Percentiles rank a stretch among this genome's conserved stretches.
These are phyloP conservation scores for Alternaria ventricosa DNA, from an alignment of 2,329 filamentous ascomycete species.

Conservation along the genomic window DNA sequence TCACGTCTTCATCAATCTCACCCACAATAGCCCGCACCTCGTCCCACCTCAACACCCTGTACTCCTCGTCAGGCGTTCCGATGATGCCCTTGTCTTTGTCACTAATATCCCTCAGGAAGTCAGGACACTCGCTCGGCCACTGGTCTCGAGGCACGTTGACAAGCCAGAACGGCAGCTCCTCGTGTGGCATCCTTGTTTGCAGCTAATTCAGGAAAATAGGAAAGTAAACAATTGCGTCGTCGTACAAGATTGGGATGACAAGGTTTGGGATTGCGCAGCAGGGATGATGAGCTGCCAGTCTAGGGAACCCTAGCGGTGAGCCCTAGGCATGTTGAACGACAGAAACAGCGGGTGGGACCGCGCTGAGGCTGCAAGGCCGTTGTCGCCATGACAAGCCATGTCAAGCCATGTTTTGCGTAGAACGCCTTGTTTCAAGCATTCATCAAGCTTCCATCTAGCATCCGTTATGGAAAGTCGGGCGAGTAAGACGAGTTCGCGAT, in stretches of 20 bases:
- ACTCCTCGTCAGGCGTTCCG: conserved; percentile 71
- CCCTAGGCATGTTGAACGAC: conserved; percentile 9
- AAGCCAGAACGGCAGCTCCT: conserved; percentile 75
- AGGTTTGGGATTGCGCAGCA: conserved; percentile 9
- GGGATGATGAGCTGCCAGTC: conserved; percentile 11
- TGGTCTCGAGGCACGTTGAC: conserved; percentile 72
- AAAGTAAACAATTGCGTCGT: not conserved
- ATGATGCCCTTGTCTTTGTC: conserved; percentile 75
- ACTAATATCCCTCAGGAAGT: conserved; percentile 68
- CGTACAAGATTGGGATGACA: conserved; percentile 8
- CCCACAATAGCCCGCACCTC: conserved; percentile 66
- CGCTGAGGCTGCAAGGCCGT: conserved; percentile 5
- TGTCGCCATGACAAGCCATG: conserved; percentile 9
- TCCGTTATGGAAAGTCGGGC: not conserved
- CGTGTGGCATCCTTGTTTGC: conserved; percentile 9
- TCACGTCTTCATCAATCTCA: conserved; percentile 21
- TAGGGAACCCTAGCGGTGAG: conserved; percentile 8
- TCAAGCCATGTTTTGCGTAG: conserved; percentile 19
- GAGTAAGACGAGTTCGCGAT: not conserved
- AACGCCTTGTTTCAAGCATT: conserved; percentile 18
- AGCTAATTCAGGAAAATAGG: not conserved
- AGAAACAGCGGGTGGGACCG: conserved; percentile 20
- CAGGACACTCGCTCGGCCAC: conserved; percentile 72
- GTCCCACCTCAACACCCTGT: conserved; percentile 70
- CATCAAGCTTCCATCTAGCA: not conserved